These are phyloP conservation scores for Kodamaea sp. DNA, from an alignment of 1,139 yeast genomes.

Conservation along the genomic window DNA sequence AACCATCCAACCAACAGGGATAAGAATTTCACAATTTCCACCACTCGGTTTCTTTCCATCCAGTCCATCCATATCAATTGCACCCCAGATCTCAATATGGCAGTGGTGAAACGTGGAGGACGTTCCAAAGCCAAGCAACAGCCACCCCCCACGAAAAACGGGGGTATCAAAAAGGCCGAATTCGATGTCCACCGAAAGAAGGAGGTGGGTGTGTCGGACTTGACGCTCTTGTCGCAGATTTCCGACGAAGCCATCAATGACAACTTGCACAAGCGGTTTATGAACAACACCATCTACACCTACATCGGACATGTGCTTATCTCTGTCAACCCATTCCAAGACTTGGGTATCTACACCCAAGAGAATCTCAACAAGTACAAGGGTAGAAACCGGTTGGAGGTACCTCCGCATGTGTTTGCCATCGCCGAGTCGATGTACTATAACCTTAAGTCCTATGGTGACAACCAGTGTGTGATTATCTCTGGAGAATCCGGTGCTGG, in stretches of 20 bases:
- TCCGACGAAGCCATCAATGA: slow-evolving; percentile 93
- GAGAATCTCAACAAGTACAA: slow-evolving; percentile 72
- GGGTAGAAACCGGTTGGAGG: slow-evolving; percentile 92
- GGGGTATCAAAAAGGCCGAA: slow-evolving; percentile 84
- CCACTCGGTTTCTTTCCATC: background rate
- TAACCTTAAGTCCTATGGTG: slow-evolving; percentile 90
- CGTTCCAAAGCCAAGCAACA: slow-evolving; percentile 60
- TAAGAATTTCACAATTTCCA: too few relatives aligned
- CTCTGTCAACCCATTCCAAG: slow-evolving; percentile 95
- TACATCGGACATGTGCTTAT: slow-evolving; percentile 87
- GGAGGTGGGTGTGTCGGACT: slow-evolving; percentile 96
- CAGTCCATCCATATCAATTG: background rate
- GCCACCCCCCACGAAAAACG: slow-evolving; percentile 57
- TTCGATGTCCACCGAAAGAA: slow-evolving; percentile 87
- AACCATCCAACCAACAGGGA: too few relatives aligned
- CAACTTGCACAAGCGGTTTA: slow-evolving; percentile 83
- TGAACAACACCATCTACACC: slow-evolving; percentile 87
- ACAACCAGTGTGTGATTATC: slow-evolving; percentile 95
- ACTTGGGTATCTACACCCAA: slow-evolving; percentile 90
- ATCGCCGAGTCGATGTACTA: slow-evolving; percentile 97
- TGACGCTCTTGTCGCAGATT: slow-evolving; percentile 84
- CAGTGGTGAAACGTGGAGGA: slow-evolving; percentile 74
- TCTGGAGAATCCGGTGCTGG: slow-evolving; percentile 99
- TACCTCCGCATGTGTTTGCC: slow-evolving; percentile 98
- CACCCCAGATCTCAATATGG: too few relatives aligned